Conservation (phyloP, 306 rosid species). For the Geum urbanum region DNA sequence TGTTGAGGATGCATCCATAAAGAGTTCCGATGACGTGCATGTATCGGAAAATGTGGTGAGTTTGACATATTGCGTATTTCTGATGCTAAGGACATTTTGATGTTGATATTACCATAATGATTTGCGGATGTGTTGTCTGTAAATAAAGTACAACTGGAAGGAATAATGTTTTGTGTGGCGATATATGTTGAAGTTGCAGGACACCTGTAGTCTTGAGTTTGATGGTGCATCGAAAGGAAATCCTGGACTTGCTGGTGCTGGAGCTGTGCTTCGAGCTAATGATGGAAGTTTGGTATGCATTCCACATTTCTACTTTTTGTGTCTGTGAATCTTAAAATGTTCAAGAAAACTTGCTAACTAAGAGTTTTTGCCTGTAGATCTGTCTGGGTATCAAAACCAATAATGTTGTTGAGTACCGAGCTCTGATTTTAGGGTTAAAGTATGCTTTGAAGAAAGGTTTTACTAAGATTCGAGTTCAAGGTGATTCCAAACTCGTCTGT, state of each 20-base stretch:
- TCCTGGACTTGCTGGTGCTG: constrained; percentile 97
- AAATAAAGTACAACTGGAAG: neutral
- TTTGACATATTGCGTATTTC: constrained; percentile 6
- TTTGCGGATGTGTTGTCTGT: neutral
- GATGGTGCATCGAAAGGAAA: constrained; percentile 95
- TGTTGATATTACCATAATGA: no score
- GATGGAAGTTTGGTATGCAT: constrained; percentile 79
- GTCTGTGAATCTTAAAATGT: constrained; percentile 17
- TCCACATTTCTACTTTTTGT: constrained; percentile 6
- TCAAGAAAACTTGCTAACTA: constrained; percentile 23
- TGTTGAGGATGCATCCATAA: constrained; percentile 40
- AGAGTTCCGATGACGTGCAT: constrained; percentile 41
- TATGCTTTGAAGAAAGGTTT: constrained; percentile 81
- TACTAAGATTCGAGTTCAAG: constrained; percentile 51
- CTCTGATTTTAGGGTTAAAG: constrained; percentile 75
- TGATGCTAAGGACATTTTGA: neutral
- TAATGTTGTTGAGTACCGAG: constrained; percentile 95
- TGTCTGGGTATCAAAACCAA: constrained; percentile 67
- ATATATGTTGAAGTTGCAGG: constrained; percentile 39
- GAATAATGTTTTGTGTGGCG: constrained; percentile 13
- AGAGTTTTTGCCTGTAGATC: constrained; percentile 45
- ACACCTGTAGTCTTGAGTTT: constrained; percentile 59
- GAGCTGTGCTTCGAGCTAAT: constrained; percentile 73
- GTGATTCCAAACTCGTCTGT: constrained; percentile 96
- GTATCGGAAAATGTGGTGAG: constrained; percentile 47